Evolutionary conservation across 805 yeast species (phyloP), one percentile per base, ranked within the genome.

Genomic region (Myxozyma geophila): DNA sequence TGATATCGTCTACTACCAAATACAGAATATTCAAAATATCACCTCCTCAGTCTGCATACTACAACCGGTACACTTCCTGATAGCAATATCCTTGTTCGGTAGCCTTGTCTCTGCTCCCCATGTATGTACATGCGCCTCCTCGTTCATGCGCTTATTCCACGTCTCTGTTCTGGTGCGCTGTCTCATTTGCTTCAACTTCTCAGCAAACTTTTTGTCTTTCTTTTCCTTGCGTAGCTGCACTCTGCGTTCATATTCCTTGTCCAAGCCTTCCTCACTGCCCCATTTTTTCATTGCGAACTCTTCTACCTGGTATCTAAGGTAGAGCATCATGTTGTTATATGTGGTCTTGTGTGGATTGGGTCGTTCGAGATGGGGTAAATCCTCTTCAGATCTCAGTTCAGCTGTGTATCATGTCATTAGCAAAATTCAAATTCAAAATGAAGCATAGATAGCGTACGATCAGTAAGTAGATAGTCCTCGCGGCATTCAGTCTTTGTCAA

Each of bases 401-500:
- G 98, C 71, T 67, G 39, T 58, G 39, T 5, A 10, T 19, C 46
- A 17, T 1, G 36, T 39, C 6, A 37, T n/a, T 10, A 41, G 17
- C 9, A 4, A 44, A n/a, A 4, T 37, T 21, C 35, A 54, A 8
- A 17, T 2, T 36, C 6, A 49, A 12, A 36, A 19, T 19, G 15
- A 17, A 10, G 10, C 33, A 21, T 21, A 12, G 9, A 7, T 9
- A 46, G 28, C 69, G 43, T 53, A 67, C 66, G 95, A 54, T 95
- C 99, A 0, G 99, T 95, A 36, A 95, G 75, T 48, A 95, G 82
- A 74, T 95, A 95, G 77, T 95, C 99, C 70, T 89, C 93, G 47
- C 86, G 84, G 75, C 97, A 92, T 76, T 95, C 99, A 0, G 99
- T 95, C 76, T 95, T 95, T 7, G 99, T 95, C 57, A 95, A 77